Evolutionary conservation across 116 monocot species (phyloP), one percentile per base, ranked within the genome.

Genomic region (Trichopus zeylanicus): DNA sequence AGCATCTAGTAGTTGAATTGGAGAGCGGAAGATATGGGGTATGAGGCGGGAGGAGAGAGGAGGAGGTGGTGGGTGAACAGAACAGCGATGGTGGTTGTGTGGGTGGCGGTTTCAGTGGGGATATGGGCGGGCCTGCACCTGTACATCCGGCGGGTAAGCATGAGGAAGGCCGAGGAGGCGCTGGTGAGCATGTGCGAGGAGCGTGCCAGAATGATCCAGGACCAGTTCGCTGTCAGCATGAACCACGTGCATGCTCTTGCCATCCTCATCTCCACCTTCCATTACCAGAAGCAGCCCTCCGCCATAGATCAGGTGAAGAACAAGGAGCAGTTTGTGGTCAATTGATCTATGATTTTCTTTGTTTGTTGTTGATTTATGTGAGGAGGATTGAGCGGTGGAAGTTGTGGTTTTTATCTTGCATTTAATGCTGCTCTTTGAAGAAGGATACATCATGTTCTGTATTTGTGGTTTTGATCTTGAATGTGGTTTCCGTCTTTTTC

Each of bases 101-200:
- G 85, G 85, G 70, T 77, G 64, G 19, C 49, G 34, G 57, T 53
- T 0, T 77, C 77, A 18, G 29, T 67, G 19, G 39, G 30, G 46
- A 56, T 77, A 11, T 74, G 77, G 60, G 64, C 27, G 7, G 64
- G 49, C 3, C 24, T 80, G 18, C 80, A 80, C 29, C 66, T 75
- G 47, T 42, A 77, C 46, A 65, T 74, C 57, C 46, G 67, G 48
- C 53, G 46, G 13, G 51, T 57, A 37, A 65, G 62, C 73, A 68
- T 77, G 68, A 64, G 58, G 34, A 65, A 63, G 33, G 85, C 81
- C 0, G 74, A 85, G 67, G 62, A 68, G 31, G 63, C 66, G 56
- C 67, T 88, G 18, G 64, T 70, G 37, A 76, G 76, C 70, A 83
- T 88, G 87, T 88, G 87, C 31, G 79, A 79, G 33, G 74, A 79